Percentiles rank a stretch among this genome's conserved stretches.
These are phyloP conservation scores for Dryadomyces quercivorus DNA, from an alignment of 2,329 filamentous ascomycete species.

Conservation along the genomic window DNA sequence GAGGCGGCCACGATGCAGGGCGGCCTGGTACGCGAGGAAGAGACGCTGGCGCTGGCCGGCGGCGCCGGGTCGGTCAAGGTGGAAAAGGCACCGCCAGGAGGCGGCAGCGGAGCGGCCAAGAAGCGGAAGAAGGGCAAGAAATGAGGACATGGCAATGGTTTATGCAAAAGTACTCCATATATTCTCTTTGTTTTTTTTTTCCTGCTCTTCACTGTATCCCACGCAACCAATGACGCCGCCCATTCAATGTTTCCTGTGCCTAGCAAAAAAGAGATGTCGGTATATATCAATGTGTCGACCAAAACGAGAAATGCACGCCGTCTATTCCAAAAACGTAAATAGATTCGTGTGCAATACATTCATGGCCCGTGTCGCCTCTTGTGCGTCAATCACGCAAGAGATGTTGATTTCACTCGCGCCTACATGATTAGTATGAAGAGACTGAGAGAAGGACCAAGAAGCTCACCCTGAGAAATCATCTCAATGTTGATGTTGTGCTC, in stretches of 20 bases:
- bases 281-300: too few species aligned
- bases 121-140: constrained; percentile 33
- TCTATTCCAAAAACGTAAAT: constrained; percentile 81
- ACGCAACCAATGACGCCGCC: background rate
- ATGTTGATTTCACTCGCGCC: constrained; percentile 99
- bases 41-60: constrained; percentile 50
- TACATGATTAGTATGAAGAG: constrained; percentile 23
- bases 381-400: constrained; percentile 87
- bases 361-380: constrained; percentile 83
- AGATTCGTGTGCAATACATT: constrained; percentile 94
- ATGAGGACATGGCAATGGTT: background rate
- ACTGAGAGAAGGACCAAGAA: constrained; percentile 28
- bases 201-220: too few species aligned
- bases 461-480: constrained; percentile 94
- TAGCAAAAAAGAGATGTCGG: background rate
- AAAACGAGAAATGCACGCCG: background rate
- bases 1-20: constrained; percentile 76
- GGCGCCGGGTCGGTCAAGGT: constrained; percentile 52
- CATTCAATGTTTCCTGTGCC: background rate
- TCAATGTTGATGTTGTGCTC: constrained; percentile 94
- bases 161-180: background rate
- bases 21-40: constrained; percentile 64
- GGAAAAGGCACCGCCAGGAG: constrained; percentile 35
- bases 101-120: constrained; percentile 17
- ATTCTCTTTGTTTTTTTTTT: too few species aligned